Evolutionary conservation across 495 filamentous ascomycete genomes (phyloP).

Genomic region (Daldinia childiae): DNA sequence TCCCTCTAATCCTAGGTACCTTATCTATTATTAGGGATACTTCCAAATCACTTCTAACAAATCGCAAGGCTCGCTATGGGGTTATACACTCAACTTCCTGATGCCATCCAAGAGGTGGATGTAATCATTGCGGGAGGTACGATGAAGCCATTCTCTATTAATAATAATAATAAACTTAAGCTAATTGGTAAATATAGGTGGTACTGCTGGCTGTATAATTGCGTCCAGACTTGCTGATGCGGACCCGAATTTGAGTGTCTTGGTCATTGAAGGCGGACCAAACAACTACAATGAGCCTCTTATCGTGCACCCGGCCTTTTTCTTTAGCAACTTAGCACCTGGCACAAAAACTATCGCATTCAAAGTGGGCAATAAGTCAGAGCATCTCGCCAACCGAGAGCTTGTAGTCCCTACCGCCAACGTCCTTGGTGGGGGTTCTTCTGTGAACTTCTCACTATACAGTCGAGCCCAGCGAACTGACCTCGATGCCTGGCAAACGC

Average conservation of each 20-base stretch:
- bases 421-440: constrained; percentile 65
- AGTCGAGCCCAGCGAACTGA: constrained; percentile 48
- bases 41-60: neutral
- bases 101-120: constrained; percentile 48
- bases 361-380: constrained; percentile 44
- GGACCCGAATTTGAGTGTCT: constrained; percentile 54
- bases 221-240: neutral
- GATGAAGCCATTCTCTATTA: neutral
- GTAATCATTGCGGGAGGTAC: constrained; percentile 51
- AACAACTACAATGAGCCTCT: constrained; percentile 59
- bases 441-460: constrained; percentile 64
- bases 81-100: constrained; percentile 45
- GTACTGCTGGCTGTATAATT: neutral
- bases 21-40: neutral
- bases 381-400: constrained; percentile 56
- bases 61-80: constrained; percentile 34
- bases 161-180: neutral
- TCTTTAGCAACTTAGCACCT: constrained; percentile 46
- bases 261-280: constrained; percentile 60
- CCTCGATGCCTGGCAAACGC: constrained; percentile 58
- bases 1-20: neutral
- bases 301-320: constrained; percentile 56
- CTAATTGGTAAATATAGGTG: neutral
- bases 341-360: constrained; percentile 46
- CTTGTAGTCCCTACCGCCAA: constrained; percentile 56